Percentiles rank a stretch among this genome's conserved stretches.
Conservation (phyloP, 441 rosid species). For the Adansonia rubrostipa region DNA sequence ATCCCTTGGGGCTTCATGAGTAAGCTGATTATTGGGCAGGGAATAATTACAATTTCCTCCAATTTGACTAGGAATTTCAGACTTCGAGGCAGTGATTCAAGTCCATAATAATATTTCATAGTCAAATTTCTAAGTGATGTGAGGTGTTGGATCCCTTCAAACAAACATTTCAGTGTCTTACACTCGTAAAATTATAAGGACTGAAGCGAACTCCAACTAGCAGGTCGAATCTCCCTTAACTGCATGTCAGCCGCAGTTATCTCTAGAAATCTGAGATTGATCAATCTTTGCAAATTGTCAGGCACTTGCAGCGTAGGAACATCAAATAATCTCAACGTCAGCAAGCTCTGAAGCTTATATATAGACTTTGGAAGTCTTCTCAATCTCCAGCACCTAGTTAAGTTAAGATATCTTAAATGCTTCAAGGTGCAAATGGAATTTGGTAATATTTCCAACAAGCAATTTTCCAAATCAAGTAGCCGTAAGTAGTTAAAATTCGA, state of each 20-base stretch:
- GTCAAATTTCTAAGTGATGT: not conserved
- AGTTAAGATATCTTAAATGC: not conserved
- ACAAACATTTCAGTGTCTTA: not conserved
- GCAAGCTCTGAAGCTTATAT: slow-evolving; percentile 1
- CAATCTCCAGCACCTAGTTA: not conserved
- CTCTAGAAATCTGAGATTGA: not conserved
- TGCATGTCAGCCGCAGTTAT: not conserved
- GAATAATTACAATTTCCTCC: not conserved
- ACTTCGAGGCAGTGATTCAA: not conserved
- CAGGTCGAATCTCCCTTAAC: slow-evolving; percentile 13
- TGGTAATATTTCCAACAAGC: not conserved
- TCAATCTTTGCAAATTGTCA: not conserved
- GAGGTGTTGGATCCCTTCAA: slow-evolving; percentile 3
- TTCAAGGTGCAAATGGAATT: not conserved
- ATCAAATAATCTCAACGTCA: not conserved
- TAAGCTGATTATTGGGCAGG: not conserved
- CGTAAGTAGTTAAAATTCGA: not conserved
- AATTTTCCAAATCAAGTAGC: not conserved
- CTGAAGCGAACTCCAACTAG: not conserved
- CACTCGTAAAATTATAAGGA: not conserved
- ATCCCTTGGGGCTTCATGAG: not conserved
- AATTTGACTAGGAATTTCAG: not conserved
- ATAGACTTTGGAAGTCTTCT: not conserved
- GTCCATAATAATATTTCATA: not conserved
- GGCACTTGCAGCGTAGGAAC: not conserved